Evolutionary conservation across 305 asterid species (phyloP).

Genomic region (Andrographis paniculata): DNA sequence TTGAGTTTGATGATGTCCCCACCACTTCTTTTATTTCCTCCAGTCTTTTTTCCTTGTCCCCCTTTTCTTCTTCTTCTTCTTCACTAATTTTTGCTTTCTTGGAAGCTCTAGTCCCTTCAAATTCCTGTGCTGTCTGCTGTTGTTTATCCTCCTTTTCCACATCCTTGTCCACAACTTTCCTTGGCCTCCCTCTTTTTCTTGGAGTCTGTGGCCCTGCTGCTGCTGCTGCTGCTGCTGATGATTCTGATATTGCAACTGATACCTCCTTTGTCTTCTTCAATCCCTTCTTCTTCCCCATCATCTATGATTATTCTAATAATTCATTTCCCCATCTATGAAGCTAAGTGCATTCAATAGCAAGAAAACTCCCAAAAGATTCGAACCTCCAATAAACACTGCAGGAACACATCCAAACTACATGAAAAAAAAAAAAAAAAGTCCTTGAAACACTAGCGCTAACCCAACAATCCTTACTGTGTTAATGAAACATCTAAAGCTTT

Average conservation of each 20-base stretch:
- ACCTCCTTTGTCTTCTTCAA: conserved; percentile 41
- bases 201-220: conserved; percentile 23
- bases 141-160: conserved; percentile 15
- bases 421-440: too few species aligned
- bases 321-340: not conserved
- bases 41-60: conserved; percentile 12
- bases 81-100: conserved; percentile 24
- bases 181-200: conserved; percentile 62
- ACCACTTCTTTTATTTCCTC: conserved; percentile 18
- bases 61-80: conserved; percentile 18
- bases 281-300: conserved; percentile 50
- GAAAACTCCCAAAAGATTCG: too few species aligned
- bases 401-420: too few species aligned
- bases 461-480: not conserved
- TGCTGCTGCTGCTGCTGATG: conserved; percentile 36
- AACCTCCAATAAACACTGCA: too few species aligned
- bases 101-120: conserved; percentile 20
- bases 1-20: conserved; percentile 15
- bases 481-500: not conserved
- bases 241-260: conserved; percentile 40
- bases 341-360: not conserved
- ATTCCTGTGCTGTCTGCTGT: not conserved
- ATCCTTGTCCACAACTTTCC: conserved; percentile 28
- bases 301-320: conserved; percentile 16
- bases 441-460: not conserved